Conservation (phyloP, 352 stramenopile species). For the Globisporangium camurandrum region DNA sequence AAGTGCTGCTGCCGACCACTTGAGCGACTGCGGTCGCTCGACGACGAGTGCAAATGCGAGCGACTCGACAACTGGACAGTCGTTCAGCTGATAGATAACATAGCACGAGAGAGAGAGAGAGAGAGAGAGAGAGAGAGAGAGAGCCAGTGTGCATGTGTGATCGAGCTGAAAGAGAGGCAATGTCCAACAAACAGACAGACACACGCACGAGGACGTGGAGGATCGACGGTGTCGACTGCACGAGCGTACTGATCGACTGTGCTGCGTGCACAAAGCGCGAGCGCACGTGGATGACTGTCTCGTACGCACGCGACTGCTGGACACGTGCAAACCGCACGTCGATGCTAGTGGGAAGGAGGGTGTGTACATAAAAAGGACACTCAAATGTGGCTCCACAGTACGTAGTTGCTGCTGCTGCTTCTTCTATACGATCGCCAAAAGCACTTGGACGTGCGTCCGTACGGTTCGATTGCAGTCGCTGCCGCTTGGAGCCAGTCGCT, state of each 20-base stretch:
- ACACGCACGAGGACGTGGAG: conserved; percentile 29
- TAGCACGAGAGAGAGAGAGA: background rate
- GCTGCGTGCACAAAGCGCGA: conserved; percentile 39
- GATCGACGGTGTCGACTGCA: conserved; percentile 34
- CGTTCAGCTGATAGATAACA: conserved; percentile 32
- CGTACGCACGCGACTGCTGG: conserved; percentile 36
- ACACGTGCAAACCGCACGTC: conserved; percentile 26
- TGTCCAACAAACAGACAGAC: too few species aligned
- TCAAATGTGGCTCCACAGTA: conserved; percentile 1
- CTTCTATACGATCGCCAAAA: too few species aligned
- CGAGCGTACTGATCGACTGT: conserved; percentile 41
- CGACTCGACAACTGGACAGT: conserved; percentile 33
- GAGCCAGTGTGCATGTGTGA: background rate
- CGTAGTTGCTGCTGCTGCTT: too few species aligned
- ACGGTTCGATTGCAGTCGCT: conserved; percentile 29
- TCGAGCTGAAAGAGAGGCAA: too few species aligned
- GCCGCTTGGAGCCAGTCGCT: conserved; percentile 28
- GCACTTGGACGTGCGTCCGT: conserved; percentile 7
- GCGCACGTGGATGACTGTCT: conserved; percentile 44
- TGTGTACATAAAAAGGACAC: background rate
- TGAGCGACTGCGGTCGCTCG: conserved; percentile 43
- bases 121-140: background rate
- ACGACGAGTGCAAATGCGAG: conserved; percentile 51
- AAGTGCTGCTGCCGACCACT: conserved; percentile 50
- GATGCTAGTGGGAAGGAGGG: conserved; percentile 10